Base-by-base conservation (phyloP, 306 rosid species). In the Vigna unguiculata region DNA sequence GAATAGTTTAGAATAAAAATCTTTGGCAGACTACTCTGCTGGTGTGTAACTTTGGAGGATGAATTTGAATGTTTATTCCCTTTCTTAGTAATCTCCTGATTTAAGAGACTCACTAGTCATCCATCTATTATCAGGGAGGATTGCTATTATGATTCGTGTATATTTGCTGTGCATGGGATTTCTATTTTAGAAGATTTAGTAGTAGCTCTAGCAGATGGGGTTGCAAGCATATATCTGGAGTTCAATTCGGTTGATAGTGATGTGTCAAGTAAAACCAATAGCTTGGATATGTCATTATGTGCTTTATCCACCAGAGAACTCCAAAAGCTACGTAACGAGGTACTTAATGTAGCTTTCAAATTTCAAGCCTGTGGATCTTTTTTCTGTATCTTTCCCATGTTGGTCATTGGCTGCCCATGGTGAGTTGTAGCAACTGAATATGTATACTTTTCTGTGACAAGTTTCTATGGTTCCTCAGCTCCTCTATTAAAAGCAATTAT, bases 261-360 rank as follows among this genome's bases (percentile, higher is more conserved):
- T 74, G 82, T 90, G 71, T 90, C 90, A 49, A 80, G 86, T 83
- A 88, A 88, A 76, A 83, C 88, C 77, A 85, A 85, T 83, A 84
- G 88, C 71, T 53, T 87, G 62, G 87, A 86, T 78, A 65, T 86
- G 81, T 80, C 90, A 74, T 69, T 95, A 48, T 95, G 99, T 82
- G 83, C 88, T 77, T 80, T 89, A 72, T 92, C 97, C 36, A 95
- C 99, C 78, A 85, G 97, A 68, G 93, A 88, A 82, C 96, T 95
- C 64, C 99, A 95, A 83, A 89, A 86, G 75, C 82, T 95, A 64
- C 97, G 99, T 6, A 95, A 95, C 72, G 97, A 95, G 99, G 97
- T 95, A 74, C 38, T 64, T 51, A 9, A 48, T 52, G 24, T 54
- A 24, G 15, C 55, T 63, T 52, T 66, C 46, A 48, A 25, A 46